Evolutionary conservation across 2,329 filamentous ascomycete genomes (phyloP), one percentile per base, ranked within the genome.

Genomic region (Grosmannia clavigera): DNA sequence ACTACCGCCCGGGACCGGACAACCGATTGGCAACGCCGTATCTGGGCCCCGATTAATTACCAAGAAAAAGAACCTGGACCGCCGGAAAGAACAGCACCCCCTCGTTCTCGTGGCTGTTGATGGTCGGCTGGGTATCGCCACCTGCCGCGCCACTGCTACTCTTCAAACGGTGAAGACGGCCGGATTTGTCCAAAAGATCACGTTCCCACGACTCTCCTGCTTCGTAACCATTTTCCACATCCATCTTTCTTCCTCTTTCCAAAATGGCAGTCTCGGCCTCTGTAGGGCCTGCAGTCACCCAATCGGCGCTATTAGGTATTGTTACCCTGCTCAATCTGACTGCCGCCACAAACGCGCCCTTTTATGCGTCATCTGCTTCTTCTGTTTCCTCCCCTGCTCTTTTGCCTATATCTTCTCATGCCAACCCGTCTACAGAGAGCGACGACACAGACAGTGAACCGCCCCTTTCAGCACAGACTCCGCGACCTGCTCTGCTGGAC

Each of bases 221-320:
- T 46, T 7, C 5, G 19, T 19, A n/a, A 19, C 19, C 12, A n/a
- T 46, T 22, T 48, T 57, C 33, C 29, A 51, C 29, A 22, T 31
- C 43, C 43, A 7, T 48, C 43, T 25, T 38, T 61, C 51, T 58
- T 35, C 19, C 50, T 27, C 46, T 56, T 38, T 62, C 50, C 25
- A 65, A 59, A 60, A 71, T 71, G 69, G 68, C 69, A 12, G 66
- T 66, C 61, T 68, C 69, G 55, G 62, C 60, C 58, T 60, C 67
- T 63, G 62, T 69, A 55, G 65, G 67, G 63, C 65, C 68, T 61
- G 66, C 68, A 53, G 64, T 68, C 59, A 63, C 67, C 63, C 69
- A 69, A 65, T 61, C 69, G 31, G 64, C 66, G 55, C 64, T 66
- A 58, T 62, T 67, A 70, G 70, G 70, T 71, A 70, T 67, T 61